Evolutionary conservation across 2,329 filamentous ascomycete genomes (phyloP), one percentile per base, ranked within the genome.

Genomic region (Exserohilum turcica): DNA sequence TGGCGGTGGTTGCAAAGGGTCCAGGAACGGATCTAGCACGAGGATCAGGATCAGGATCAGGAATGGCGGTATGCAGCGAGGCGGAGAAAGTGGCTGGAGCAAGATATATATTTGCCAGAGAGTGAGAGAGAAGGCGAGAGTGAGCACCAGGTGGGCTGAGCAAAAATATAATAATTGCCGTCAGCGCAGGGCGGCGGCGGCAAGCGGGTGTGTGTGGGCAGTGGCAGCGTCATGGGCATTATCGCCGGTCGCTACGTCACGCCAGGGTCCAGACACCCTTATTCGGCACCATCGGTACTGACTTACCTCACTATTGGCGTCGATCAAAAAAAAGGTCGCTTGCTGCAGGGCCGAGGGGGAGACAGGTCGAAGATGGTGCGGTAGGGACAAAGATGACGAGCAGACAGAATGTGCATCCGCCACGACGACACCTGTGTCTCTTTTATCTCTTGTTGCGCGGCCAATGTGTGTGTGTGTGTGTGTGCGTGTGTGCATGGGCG

Each of bases 161-260:
- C 36, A 47, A 35, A 52, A 54, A 60, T 55, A 59, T 35, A 35
- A 27, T 16, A n/a, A n/a, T 21, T 19, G 29, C 44, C 43, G 50
- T 65, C 48, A 61, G 63, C 64, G 62, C 56, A 53, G 49, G 55
- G 42, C 45, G 57, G 62, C 59, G 60, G 65, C 53, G 54, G 28
- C 4, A 24, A 24, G 21, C 4, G 7, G 7, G 21, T 7, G 21
- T 4, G 21, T 7, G 21, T 24, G 21, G 18, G 37, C 52, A 56
- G 59, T n/a, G n/a, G n/a, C n/a, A n/a, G n/a, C n/a, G n/a, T n/a
- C n/a, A n/a, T n/a, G n/a, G n/a, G n/a, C 60, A 59, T 65, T 61
- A 65, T 64, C 19, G 59, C 37, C 48, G 39, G 21, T 10, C 52
- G 51, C 37, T 61, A 62, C 59, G 63, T 65, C 61, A 64, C 46